phyloP scores from a whole-genome alignment of 2,329 filamentous ascomycete species.

The Mycosphaerella sp. region DNA sequence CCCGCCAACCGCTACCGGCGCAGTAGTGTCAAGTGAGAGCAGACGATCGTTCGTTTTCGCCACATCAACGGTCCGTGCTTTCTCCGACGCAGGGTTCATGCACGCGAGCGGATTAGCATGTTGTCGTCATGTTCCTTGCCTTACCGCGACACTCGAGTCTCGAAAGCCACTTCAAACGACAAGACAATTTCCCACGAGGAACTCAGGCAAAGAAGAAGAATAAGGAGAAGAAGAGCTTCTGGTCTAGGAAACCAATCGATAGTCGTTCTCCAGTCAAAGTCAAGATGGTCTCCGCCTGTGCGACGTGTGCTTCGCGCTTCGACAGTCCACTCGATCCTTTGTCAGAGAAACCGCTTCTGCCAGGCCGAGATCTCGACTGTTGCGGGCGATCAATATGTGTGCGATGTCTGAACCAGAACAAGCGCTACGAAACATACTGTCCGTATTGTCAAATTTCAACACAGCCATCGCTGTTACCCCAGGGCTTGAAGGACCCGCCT shows the following conservation, averaged over 20 bases:
- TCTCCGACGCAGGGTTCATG: not conserved
- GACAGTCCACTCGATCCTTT: slow-evolving; percentile 21
- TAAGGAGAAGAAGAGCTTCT: not conserved
- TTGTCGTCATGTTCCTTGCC: not conserved
- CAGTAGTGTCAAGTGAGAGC: too few relatives aligned
- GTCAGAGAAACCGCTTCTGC: slow-evolving; percentile 54
- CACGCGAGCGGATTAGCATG: not conserved
- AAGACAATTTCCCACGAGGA: too few relatives aligned
- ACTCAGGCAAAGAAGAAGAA: not conserved
- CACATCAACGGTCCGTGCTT: too few relatives aligned
- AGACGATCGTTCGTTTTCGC: too few relatives aligned
- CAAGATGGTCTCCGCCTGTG: slow-evolving; percentile 23
- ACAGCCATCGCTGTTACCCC: slow-evolving; percentile 54
- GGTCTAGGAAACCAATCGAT: not conserved
- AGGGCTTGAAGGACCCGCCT: slow-evolving; percentile 63
- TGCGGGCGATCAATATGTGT: slow-evolving; percentile 67
- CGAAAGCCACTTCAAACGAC: not conserved
- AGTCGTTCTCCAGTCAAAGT: not conserved
- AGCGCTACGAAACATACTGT: slow-evolving; percentile 60
- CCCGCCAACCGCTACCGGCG: not conserved
- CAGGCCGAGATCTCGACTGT: slow-evolving; percentile 59
- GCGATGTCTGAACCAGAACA: slow-evolving; percentile 62
- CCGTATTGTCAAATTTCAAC: slow-evolving; percentile 72
- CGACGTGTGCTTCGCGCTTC: slow-evolving; percentile 31
- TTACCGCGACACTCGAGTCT: too few relatives aligned